Conservation (phyloP, 1,284 basidiomycete genomes). For the Hortiboletus rubellus region DNA sequence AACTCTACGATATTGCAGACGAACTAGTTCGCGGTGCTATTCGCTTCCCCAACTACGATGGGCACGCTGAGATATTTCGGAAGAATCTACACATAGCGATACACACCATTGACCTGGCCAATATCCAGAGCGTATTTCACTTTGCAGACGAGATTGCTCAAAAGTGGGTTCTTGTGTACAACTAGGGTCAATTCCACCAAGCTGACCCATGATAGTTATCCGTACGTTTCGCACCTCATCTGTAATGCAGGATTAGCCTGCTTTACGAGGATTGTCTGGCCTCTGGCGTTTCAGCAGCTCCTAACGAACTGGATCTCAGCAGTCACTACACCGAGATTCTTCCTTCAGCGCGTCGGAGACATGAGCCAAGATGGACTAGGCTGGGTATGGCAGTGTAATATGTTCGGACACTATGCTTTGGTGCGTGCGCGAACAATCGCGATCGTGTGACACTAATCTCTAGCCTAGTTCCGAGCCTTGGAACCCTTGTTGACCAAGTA, state of each 20-base stretch:
- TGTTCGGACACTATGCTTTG: slow-evolving; percentile 81
- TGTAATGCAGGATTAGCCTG: slow-evolving; percentile 80
- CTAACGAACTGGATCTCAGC: slow-evolving; percentile 46
- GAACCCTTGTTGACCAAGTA: slow-evolving; percentile 50
- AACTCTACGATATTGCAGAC: slow-evolving; percentile 59
- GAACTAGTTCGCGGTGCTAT: slow-evolving; percentile 44
- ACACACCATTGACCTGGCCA: slow-evolving; percentile 66
- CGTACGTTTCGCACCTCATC: slow-evolving; percentile 80
- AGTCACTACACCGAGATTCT: slow-evolving; percentile 61
- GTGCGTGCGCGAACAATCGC: slow-evolving; percentile 46
- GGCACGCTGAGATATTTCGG: slow-evolving; percentile 57
- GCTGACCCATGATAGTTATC: slow-evolving; percentile 52
- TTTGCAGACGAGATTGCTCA: slow-evolving; percentile 60
- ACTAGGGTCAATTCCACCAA: neutral
- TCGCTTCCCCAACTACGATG: slow-evolving; percentile 41
- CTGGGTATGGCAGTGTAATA: slow-evolving; percentile 83
- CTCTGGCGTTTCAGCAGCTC: slow-evolving; percentile 51
- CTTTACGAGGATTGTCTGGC: slow-evolving; percentile 62
- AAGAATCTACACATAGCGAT: slow-evolving; percentile 63
- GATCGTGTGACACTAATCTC: slow-evolving; percentile 12
- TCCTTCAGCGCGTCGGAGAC: slow-evolving; percentile 62
- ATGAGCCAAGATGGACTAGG: slow-evolving; percentile 73
- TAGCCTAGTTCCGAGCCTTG: slow-evolving; percentile 58
- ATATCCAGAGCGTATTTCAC: slow-evolving; percentile 59
- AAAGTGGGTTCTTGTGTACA: slow-evolving; percentile 45